Evolutionary conservation across 179 eudicot species (phyloP).

Genomic region (Beta lomatogona): DNA sequence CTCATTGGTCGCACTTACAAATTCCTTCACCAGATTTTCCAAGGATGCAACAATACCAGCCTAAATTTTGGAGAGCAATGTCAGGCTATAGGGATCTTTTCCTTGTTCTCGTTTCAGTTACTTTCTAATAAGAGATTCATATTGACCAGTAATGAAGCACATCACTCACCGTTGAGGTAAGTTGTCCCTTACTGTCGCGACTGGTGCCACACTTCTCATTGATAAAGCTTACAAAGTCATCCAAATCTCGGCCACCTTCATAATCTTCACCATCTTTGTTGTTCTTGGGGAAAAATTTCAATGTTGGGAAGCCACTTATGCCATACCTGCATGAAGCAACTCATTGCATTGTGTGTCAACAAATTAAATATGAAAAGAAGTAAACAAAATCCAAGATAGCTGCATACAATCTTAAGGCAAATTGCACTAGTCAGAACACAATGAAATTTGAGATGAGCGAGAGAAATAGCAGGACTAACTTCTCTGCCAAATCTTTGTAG

Average conservation of each 20-base stretch:
- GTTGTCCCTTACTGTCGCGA: slow-evolving; percentile 84
- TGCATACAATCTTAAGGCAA: neutral
- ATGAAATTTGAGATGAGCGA: neutral
- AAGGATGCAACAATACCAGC: slow-evolving; percentile 66
- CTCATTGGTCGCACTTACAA: slow-evolving; percentile 62
- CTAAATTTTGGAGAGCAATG: slow-evolving; percentile 33
- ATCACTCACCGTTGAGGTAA: slow-evolving; percentile 64
- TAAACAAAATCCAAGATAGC: neutral
- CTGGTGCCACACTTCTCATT: slow-evolving; percentile 90
- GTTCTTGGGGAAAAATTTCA: slow-evolving; percentile 91
- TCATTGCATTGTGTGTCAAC: slow-evolving; percentile 11
- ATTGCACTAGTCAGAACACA: neutral
- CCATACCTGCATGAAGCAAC: slow-evolving; percentile 59
- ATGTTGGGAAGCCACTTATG: slow-evolving; percentile 85
- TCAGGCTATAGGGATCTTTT: neutral
- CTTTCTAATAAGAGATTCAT: neutral
- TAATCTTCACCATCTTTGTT: slow-evolving; percentile 98
- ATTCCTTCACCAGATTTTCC: slow-evolving; percentile 79
- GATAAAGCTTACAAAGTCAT: slow-evolving; percentile 77
- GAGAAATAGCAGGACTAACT: slow-evolving; percentile 44
- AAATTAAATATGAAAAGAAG: neutral
- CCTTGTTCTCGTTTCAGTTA: neutral
- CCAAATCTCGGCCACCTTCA: slow-evolving; percentile 82
- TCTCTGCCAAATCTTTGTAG: slow-evolving; percentile 75
- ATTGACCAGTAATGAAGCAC: neutral